Percentiles rank a stretch among this genome's conserved stretches.
phyloP scores from a whole-genome alignment of 768 basidiomycete species.

The Amanita muscaria region DNA sequence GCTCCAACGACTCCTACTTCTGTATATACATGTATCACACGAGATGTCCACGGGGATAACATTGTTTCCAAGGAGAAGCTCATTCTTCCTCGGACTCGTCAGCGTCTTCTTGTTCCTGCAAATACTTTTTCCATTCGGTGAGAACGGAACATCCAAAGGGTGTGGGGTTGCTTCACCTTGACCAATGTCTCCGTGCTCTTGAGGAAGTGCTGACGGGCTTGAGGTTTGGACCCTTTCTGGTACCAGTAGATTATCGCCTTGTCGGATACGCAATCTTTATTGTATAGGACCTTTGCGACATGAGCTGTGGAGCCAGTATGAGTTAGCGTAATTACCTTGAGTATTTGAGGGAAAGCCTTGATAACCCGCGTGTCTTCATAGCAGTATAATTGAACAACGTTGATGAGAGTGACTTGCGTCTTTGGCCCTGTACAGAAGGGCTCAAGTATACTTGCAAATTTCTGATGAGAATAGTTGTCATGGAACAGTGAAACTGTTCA shows the following conservation, averaged over 20 bases:
- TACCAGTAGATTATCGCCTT: conserved; percentile 98
- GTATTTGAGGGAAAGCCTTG: conserved; percentile 89
- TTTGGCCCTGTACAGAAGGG: conserved; percentile 85
- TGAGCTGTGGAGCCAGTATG: not conserved
- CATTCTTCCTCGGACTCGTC: conserved; percentile 73
- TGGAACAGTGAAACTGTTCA: not conserved
- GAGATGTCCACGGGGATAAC: not conserved
- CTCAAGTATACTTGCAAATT: conserved; percentile 78
- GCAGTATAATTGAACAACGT: conserved; percentile 90
- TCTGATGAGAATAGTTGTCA: conserved; percentile 36
- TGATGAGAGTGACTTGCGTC: conserved; percentile 90
- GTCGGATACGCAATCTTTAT: conserved; percentile 91
- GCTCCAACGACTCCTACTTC: too few species aligned
- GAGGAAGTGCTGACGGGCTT: conserved; percentile 92
- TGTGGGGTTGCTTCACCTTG: conserved; percentile 44
- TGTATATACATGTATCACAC: not conserved
- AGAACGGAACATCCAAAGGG: conserved; percentile 3
- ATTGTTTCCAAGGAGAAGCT: conserved; percentile 13
- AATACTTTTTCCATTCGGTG: conserved; percentile 49
- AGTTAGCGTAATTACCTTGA: conserved; percentile 51
- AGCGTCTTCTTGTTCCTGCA: conserved; percentile 82
- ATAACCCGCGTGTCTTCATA: conserved; percentile 95
- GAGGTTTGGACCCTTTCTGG: conserved; percentile 92
- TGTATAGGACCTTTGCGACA: conserved; percentile 71
- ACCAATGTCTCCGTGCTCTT: conserved; percentile 83